Conservation (phyloP, 2,329 filamentous ascomycete species). For the Paradendryphiella salina region DNA sequence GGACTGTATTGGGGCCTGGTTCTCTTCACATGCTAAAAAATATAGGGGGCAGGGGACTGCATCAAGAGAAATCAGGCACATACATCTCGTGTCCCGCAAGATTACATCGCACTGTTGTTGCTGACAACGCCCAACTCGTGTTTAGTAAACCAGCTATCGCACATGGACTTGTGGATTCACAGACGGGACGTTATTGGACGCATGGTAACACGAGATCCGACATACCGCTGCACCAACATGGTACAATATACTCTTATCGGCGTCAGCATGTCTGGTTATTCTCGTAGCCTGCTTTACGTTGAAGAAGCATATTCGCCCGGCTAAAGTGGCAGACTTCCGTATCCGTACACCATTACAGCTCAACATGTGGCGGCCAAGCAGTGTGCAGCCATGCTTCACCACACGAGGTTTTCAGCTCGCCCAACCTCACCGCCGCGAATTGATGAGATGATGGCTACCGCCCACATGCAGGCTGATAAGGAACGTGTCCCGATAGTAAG, state of each 20-base stretch:
- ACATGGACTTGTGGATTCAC: neutral
- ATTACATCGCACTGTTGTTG: neutral
- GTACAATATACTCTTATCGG: neutral
- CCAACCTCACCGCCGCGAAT: conserved; percentile 3
- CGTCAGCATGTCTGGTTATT: conserved; percentile 10
- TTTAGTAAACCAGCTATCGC: neutral
- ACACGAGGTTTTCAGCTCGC: conserved; percentile 1
- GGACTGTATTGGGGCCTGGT: conserved; percentile 4
- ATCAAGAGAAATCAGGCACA: no score
- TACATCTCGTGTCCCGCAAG: neutral
- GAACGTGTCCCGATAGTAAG: conserved; percentile 2
- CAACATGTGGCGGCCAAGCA: no score
- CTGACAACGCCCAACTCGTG: neutral
- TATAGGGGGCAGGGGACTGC: neutral
- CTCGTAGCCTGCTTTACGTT: conserved; percentile 9
- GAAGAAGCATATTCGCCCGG: conserved; percentile 8
- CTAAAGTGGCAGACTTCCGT: neutral
- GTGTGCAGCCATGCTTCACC: neutral
- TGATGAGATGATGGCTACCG: neutral
- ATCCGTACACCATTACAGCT: conserved; percentile 1
- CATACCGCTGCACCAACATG: neutral
- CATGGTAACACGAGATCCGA: neutral
- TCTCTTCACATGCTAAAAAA: conserved; percentile 5
- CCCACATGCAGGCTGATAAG: conserved; percentile 7
- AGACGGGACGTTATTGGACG: neutral